These are phyloP conservation scores for Pleurotus giganteus DNA, from an alignment of 768 basidiomycete species.

Conservation along the genomic window DNA sequence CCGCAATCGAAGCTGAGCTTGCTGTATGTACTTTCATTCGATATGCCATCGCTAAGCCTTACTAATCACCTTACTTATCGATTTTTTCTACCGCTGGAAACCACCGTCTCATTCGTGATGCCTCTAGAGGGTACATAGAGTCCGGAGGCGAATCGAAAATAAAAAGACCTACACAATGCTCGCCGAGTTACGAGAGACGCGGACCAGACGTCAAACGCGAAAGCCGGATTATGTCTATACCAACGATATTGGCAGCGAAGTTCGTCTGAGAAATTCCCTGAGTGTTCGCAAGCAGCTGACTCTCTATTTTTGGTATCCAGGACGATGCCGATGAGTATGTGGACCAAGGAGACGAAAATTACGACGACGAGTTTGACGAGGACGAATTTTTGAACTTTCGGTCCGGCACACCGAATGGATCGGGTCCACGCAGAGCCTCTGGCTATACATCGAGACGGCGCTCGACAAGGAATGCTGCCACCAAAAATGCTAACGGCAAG, in stretches of 20 bases:
- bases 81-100: constrained; percentile 6
- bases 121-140: constrained; percentile 67
- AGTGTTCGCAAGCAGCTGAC: constrained; percentile 21
- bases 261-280: constrained; percentile 29
- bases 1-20: constrained; percentile 66
- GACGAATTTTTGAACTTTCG: constrained; percentile 47
- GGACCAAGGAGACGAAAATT: constrained; percentile 62
- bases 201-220: constrained; percentile 70
- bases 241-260: constrained; percentile 64
- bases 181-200: constrained; percentile 75
- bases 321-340: constrained; percentile 69
- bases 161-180: constrained; percentile 63
- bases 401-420: constrained; percentile 41
- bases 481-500: constrained; percentile 47
- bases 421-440: constrained; percentile 32
- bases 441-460: constrained; percentile 42
- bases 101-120: background rate
- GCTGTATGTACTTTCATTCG: constrained; percentile 49
- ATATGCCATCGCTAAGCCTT: constrained; percentile 10
- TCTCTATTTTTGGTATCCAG: constrained; percentile 32
- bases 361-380: constrained; percentile 61
- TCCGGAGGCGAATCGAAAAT: constrained; percentile 69
- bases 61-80: constrained; percentile 1
- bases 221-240: constrained; percentile 83
- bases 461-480: constrained; percentile 50